A percentile compares a stretch with the other conserved stretches of the same genome.
phyloP scores from a whole-genome alignment of 306 rosid species.

The Betula pendula region DNA sequence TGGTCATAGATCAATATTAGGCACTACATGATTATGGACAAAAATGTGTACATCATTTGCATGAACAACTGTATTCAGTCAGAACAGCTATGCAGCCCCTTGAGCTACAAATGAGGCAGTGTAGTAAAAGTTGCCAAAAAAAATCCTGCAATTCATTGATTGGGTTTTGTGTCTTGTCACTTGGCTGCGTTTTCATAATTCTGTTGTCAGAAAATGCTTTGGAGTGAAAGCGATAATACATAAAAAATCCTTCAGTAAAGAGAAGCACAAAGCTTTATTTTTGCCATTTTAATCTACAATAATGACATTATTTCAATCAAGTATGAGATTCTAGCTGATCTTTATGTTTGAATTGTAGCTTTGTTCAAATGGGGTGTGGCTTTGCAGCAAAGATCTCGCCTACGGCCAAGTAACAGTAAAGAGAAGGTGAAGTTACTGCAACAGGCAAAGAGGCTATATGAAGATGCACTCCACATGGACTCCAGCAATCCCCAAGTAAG shows the following conservation, averaged over 20 bases:
- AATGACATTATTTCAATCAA: background rate
- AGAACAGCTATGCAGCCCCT: background rate
- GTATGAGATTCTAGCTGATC: conserved; percentile 11
- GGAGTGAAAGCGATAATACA: background rate
- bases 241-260: background rate
- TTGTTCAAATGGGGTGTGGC: conserved; percentile 86
- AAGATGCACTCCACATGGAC: conserved; percentile 80
- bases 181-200: background rate
- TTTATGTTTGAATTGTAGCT: conserved; percentile 49
- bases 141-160: background rate
- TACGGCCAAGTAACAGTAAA: conserved; percentile 75
- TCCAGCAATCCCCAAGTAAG: conserved; percentile 66
- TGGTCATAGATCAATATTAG: too few relatives aligned
- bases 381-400: conserved; percentile 86
- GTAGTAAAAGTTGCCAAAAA: background rate
- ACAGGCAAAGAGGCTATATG: conserved; percentile 82
- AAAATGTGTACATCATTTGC: background rate
- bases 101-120: background rate
- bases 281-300: conserved; percentile 1
- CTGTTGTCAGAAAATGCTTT: background rate
- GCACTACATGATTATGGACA: background rate
- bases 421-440: conserved; percentile 81
- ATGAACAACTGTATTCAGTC: background rate
- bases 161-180: background rate
- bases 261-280: background rate